Base-by-base conservation (phyloP, 2,329 filamentous ascomycete species). In the Didymella arachidicola region DNA sequence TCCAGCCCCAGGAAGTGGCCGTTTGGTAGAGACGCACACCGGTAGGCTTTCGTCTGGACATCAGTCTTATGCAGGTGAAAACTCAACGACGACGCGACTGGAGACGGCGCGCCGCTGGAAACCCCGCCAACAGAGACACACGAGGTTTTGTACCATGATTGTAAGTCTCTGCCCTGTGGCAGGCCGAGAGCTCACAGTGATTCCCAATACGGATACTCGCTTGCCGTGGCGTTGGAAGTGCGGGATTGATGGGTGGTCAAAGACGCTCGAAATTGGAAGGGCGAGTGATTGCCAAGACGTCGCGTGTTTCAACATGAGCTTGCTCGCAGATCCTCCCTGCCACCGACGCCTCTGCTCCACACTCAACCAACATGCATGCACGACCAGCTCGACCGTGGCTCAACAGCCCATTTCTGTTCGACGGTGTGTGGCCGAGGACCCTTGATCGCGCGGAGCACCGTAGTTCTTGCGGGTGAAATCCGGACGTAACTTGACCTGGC, bases 261-360 rank as follows among this genome's bases (percentile, higher is more conserved):
- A 36, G 57, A 50, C 10, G 41, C 56, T 50, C 34, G 56, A 59
- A 39, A 57, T 51, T 53, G 56, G 55, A 48, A 59, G 56, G 56
- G 56, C 56, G 39, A 59, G 50, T 45, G 52, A 57, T 34, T 59
- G 54, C 46, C 42, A 45, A 56, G 53, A 30, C 36, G 64, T 66
- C 57, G 68, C 64, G 30, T 36, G 53, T 65, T 69, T 69, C 66
- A 67, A 59, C 27, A 43, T 19, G 44, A 49, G 53, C 42, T 55
- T 62, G 56, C 62, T 53, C 63, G 68, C 65, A 72, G 61, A 67
- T 68, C 52, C 56, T 52, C 54, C 53, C 50, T 59, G 56, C 56
- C 56, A 59, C 56, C 46, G n/a, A 50, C 38, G 30, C 53, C 27
- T 49, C 22, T 19, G 62, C 61, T 68, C 60, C 61, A 62, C 60